Evolutionary conservation across 306 rosid genomes (phyloP), one percentile per base, ranked within the genome.

Genomic region (Pyrus communis): DNA sequence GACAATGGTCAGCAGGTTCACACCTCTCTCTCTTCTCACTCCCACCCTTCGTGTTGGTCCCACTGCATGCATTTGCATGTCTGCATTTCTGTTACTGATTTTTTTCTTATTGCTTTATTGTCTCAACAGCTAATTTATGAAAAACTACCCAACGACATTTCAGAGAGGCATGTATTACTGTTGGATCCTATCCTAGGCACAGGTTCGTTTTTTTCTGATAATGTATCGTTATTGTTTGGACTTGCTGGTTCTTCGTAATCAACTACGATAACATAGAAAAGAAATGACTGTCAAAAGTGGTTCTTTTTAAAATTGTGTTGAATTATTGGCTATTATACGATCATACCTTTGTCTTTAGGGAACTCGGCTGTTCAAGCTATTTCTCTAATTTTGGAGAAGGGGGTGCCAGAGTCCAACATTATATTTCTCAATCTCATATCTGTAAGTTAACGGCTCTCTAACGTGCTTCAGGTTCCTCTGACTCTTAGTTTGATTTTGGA

Each of bases 181-280:
- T 82, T 96, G 90, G 99, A 96, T 89, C 99, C 99, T 22, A 93
- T 96, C 79, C 82, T 96, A 65, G 99, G 99, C 76, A 96, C 99
- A 93, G 99, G 99, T 96, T 75, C 30, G 89, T 86, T 57, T 81
- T 76, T 55, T 74, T 55, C 38, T 49, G 30, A 42, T 54, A 46
- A 9, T 46, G 69, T 15, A 46, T 38, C 21, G 76, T 15, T 40
- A 25, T 11, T 30, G 4, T 49, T 17, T 75, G 21, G 35, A 58
- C 74, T 40, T 69, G 38, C 27, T 5, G 25, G n/a, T 74, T 35
- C 40, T 40, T 23, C 68, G 1, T 17, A 49, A 25, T 73, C 67
- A 58, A 40, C 3, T 57, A 57, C 5, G 2, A 5, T 18, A 57
- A 15, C 54, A 15, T 13, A 21, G 27, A 57, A 57, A 57, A 57